These are phyloP conservation scores for Huntiella abstrusa DNA, from an alignment of 2,329 filamentous ascomycete species.

Conservation along the genomic window DNA sequence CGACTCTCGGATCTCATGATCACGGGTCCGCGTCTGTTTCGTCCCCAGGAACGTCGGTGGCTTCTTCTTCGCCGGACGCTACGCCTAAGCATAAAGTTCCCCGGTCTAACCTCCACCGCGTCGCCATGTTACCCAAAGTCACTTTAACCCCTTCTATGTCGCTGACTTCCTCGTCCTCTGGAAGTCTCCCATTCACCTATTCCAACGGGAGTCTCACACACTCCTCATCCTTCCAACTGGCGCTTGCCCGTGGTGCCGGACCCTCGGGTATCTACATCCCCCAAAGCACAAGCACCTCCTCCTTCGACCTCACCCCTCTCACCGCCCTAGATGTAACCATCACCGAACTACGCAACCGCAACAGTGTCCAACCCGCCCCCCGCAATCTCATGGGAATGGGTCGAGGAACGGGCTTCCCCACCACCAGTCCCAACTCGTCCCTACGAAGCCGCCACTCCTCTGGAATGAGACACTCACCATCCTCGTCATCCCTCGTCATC, in stretches of 20 bases:
- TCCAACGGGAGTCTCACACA: conserved; percentile 5
- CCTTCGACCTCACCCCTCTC: conserved; percentile 12
- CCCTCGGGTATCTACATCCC: conserved; percentile 10
- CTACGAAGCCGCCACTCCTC: background rate
- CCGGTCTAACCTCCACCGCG: background rate
- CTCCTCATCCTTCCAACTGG: conserved; percentile 10
- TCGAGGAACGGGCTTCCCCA: conserved; percentile 13
- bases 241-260: conserved; percentile 10
- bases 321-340: conserved; percentile 24
- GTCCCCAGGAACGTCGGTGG: conserved; percentile 5
- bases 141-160: background rate
- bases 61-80: conserved; percentile 3
- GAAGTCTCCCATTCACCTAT: background rate
- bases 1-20: conserved; percentile 8
- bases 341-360: conserved; percentile 36
- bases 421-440: conserved; percentile 18
- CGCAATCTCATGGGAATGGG: conserved; percentile 10
- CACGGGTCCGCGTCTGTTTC: conserved; percentile 8
- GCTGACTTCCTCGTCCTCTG: background rate
- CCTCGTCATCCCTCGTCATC: background rate
- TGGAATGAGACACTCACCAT: background rate
- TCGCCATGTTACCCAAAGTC: no score
- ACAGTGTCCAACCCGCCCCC: conserved; percentile 29
- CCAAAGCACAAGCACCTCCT: conserved; percentile 6
- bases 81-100: background rate